Conservation (phyloP, 768 basidiomycete species). For the Tricholoma terreum region DNA sequence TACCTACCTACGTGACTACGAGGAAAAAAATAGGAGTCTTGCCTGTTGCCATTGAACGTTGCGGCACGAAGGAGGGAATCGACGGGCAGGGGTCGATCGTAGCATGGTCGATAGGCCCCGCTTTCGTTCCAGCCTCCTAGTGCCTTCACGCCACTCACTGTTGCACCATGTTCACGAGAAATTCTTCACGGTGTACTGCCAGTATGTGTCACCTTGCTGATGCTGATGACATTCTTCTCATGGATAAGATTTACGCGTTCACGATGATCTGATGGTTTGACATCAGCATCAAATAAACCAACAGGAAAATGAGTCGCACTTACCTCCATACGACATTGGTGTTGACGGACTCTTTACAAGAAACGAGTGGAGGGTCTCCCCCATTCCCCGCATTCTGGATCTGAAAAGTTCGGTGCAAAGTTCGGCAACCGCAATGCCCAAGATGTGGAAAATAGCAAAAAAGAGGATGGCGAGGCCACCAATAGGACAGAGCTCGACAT, state of each 20-base stretch:
- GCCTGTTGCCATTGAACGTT: constrained; percentile 20
- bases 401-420: constrained; percentile 14
- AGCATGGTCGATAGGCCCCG: constrained; percentile 16
- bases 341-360: constrained; percentile 1
- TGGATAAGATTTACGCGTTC: constrained; percentile 21
- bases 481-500: constrained; percentile 22
- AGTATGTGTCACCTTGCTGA: constrained; percentile 7
- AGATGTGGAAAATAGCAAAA: constrained; percentile 22
- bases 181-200: constrained; percentile 19
- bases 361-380: constrained; percentile 12
- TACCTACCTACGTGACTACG: constrained; percentile 13
- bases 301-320: constrained; percentile 2
- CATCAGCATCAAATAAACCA: background rate
- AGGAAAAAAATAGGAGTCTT: constrained; percentile 19
- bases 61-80: constrained; percentile 25
- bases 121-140: constrained; percentile 13
- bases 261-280: constrained; percentile 19
- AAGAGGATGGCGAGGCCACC: constrained; percentile 6
- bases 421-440: constrained; percentile 5
- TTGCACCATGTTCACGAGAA: constrained; percentile 20
- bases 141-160: constrained; percentile 20
- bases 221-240: constrained; percentile 16
- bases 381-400: constrained; percentile 10
- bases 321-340: constrained; percentile 29
- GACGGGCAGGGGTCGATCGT: constrained; percentile 22